Evolutionary conservation across 1,284 basidiomycete species (phyloP), one percentile per base, ranked within the genome.

Genomic region (Amylostereum chailletii): DNA sequence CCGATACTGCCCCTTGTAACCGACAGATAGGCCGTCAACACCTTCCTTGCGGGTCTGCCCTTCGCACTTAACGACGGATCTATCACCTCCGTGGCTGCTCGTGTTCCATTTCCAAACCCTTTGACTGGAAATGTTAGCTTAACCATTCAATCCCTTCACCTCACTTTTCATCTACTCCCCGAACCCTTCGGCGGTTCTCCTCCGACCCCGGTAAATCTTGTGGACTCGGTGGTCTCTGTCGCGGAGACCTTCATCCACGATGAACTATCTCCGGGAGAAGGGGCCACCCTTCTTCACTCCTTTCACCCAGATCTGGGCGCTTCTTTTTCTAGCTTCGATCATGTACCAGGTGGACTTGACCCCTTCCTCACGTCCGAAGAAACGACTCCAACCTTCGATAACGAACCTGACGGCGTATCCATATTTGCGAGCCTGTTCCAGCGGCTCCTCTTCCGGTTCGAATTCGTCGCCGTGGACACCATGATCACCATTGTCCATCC

Each of bases 341-440:
- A 68, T 49, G 62, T 83, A 43, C 86, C 86, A 7, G 89, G 86
- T 34, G 81, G 82, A 19, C 71, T 86, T 48, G 78, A 82, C 60
- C 75, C 76, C 19, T 83, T 78, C 53, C 57, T 71, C 49, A 60
- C 66, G 34, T 61, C 64, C 27, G 70, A 70, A 19, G 72, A 71
- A 37, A 61, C 62, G 2, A 52, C 62, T 26, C n/a, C 43, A 34
- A 27, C 34, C 49, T 51, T 63, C n/a, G 77, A 81, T 42, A 59
- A 64, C n/a, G 81, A 85, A 51, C 82, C 83, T 36, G 74, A 72
- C 34, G 86, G 86, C 33, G 84, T 93, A 19, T 91, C 90, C 1
- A 71, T 95, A 43, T 85, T 97, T 60, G 86, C 93, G 19, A 78
- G 81, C 33, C 73, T 95, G 41, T 83, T 94, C 44, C 92, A 95